phyloP scores from a whole-genome alignment of 1,139 yeast genomes.

The Magnusiomyces tetraspermus region DNA sequence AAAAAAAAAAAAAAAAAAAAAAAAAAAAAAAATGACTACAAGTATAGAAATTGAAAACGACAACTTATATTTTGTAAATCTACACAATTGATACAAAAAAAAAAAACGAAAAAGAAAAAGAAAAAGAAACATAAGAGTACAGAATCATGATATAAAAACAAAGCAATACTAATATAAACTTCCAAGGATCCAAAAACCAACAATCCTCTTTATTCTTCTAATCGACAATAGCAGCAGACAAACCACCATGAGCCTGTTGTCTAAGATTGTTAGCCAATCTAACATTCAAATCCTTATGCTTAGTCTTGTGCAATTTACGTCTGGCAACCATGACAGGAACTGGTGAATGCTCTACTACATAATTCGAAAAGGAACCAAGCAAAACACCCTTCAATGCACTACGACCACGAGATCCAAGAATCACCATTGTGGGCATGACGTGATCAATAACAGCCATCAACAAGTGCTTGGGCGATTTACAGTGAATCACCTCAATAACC shows the following conservation, averaged over 20 bases:
- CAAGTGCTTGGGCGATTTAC: constrained; percentile 80
- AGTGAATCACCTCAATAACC: constrained; percentile 68
- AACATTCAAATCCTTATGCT: constrained; percentile 41
- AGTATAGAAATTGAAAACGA: no score
- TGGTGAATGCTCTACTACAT: constrained; percentile 63
- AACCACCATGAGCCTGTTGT: constrained; percentile 18
- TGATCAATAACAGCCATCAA: constrained; percentile 76
- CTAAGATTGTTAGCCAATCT: constrained; percentile 36
- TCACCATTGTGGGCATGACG: constrained; percentile 70
- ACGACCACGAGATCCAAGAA: constrained; percentile 74
- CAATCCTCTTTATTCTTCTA: no score
- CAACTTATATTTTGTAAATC: no score
- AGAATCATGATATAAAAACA: no score
- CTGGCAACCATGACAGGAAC: constrained; percentile 91
- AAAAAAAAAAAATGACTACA: no score
- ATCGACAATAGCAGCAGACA: constrained; percentile 25
- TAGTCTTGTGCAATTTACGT: constrained; percentile 66
- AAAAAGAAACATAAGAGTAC: background rate
- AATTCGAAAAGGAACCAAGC: constrained; percentile 66
- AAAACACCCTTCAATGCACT: constrained; percentile 68
- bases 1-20: no score
- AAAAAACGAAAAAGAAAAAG: background rate
- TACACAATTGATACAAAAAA: no score
- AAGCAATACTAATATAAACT: no score
- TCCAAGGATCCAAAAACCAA: no score